Evolutionary conservation across 306 rosid genomes (phyloP), one percentile per base, ranked within the genome.

Genomic region (Styphnolobium japonicum): DNA sequence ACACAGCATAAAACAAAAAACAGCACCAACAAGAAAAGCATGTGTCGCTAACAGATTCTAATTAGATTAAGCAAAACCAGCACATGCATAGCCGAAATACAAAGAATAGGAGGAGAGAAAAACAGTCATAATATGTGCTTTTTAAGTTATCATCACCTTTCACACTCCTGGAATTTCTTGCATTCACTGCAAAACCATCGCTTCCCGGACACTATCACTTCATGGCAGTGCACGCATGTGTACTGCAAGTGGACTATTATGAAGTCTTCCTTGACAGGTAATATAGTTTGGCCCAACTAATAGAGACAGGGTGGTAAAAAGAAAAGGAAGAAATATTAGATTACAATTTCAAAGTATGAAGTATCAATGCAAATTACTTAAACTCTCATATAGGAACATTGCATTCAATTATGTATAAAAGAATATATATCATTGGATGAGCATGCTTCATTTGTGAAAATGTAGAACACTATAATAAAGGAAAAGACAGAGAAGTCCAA

Each of bases 121-220:
- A 51, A 9, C 4, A 40, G 46, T 60, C 22, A 36, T 40, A 69
- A 16, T 19, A 40, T 40, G 55, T 65, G 48, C 0, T 12, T 56
- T 10, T 58, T 48, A n/a, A 51, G 40, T 37, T 34, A 15, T 22
- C 52, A 71, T 77, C 18, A 90, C 97, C 91, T 88, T 75, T 86
- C 92, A 84, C 96, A 93, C 25, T 89, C 86, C 33, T 87, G 91
- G 77, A 82, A 83, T 3, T 81, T 76, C 77, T 78, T 85, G 87
- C 95, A 92, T 65, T 80, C 70, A 12, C 37, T n/a, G 82, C 94
- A 90, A 67, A 84, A 82, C 94, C 91, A 90, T 63, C 86, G 88
- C 34, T 45, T 76, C 55, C 94, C 90, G 21, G 87, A 85, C 57
- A 82, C 49, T 64, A 93, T 87, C 46, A 81, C 77, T 73, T 81